Conservation (phyloP, 306 rosid genomes). For the Lotus japonicus region DNA sequence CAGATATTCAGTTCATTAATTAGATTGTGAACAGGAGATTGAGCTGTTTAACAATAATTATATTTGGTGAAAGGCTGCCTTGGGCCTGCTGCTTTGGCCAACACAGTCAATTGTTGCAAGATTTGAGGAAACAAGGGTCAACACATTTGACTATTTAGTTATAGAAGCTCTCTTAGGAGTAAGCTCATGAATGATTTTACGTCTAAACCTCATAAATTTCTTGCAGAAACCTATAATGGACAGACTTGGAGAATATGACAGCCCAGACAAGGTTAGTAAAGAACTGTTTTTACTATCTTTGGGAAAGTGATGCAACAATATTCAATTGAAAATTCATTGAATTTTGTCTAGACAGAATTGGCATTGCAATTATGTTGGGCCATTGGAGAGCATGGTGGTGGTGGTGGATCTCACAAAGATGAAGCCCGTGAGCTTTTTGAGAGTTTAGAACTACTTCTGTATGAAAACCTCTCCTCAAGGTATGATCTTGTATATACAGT, state of each 20-base stretch:
- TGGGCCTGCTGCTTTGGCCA: neutral
- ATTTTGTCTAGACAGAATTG: conserved; percentile 66
- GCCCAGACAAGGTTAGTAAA: conserved; percentile 69
- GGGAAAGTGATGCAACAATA: neutral
- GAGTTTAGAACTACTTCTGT: conserved; percentile 85
- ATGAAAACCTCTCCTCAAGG: conserved; percentile 95
- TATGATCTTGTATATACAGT: conserved; percentile 22
- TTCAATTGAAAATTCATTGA: conserved; percentile 19
- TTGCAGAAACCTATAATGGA: conserved; percentile 92
- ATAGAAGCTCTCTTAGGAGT: neutral
- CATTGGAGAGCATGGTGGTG: conserved; percentile 97
- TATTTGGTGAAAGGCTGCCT: neutral
- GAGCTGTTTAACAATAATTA: neutral
- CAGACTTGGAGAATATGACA: conserved; percentile 85
- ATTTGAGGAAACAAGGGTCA: neutral
- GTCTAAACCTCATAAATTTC: neutral
- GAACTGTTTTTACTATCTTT: conserved; percentile 10
- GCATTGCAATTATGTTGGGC: conserved; percentile 98
- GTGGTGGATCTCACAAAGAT: conserved; percentile 86
- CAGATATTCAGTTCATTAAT: neutral
- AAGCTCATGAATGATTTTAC: neutral
- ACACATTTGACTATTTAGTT: neutral
- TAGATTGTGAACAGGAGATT: neutral
- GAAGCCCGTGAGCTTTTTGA: conserved; percentile 98
- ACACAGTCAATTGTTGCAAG: neutral